phyloP scores from a whole-genome alignment of 1,284 basidiomycete genomes.

The Apiotrichum veenhuisii region DNA sequence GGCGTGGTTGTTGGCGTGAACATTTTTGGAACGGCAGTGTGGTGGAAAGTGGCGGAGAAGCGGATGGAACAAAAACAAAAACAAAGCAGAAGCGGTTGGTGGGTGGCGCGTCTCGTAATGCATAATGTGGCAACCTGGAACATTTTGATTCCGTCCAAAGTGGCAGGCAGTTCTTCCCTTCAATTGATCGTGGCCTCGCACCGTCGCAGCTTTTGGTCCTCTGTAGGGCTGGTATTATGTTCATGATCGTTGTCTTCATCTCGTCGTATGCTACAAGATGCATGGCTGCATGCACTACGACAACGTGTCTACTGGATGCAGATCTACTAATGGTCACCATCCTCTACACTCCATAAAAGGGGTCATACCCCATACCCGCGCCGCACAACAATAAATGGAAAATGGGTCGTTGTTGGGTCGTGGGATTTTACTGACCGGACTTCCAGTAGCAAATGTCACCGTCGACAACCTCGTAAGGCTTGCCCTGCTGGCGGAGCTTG shows the following conservation, averaged over 20 bases:
- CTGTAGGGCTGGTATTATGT: not conserved
- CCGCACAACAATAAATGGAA: not conserved
- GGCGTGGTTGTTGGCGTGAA: constrained; percentile 20
- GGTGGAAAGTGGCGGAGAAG: not conserved
- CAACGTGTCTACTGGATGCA: constrained; percentile 4
- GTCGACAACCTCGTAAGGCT: constrained; percentile 62
- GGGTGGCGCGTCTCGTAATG: too few relatives aligned
- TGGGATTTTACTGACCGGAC: constrained; percentile 23
- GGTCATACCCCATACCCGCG: not conserved
- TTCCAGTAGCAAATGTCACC: constrained; percentile 53
- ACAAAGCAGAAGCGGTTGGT: not conserved
- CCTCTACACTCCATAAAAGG: too few relatives aligned
- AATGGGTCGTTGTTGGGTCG: not conserved
- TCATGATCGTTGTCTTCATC: not conserved
- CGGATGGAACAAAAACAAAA: too few relatives aligned
- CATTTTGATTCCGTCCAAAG: too few relatives aligned
- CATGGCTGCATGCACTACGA: constrained; percentile 8
- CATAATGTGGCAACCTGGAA: too few relatives aligned
- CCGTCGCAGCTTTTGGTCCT: not conserved
- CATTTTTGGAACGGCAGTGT: constrained; percentile 19
- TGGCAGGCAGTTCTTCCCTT: not conserved
- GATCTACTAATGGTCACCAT: constrained; percentile 1
- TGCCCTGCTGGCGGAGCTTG: constrained; percentile 92
- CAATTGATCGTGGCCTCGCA: not conserved
- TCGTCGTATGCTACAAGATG: constrained; percentile 5